Evolutionary conservation across 106 monocot species (phyloP).

Genomic region (Acorus calamus): DNA sequence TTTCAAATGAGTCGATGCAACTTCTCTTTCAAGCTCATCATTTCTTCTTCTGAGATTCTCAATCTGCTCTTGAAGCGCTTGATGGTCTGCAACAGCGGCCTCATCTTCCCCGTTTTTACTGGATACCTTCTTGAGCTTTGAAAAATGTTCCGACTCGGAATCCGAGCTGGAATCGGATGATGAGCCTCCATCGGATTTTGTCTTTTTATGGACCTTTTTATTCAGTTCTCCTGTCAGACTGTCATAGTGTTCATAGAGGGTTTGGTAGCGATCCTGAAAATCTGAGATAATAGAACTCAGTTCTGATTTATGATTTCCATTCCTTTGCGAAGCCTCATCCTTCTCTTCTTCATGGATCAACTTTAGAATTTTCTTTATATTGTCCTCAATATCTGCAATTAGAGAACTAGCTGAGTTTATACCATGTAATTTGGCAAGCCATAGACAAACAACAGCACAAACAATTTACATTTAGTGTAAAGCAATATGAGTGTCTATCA

Average conservation of each 20-base stretch:
- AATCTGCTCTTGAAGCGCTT: constrained; percentile 7
- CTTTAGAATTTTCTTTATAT: constrained; percentile 33
- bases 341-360: constrained; percentile 13
- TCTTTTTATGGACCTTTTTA: constrained; percentile 10
- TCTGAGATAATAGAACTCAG: constrained; percentile 22
- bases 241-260: constrained; percentile 28
- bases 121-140: constrained; percentile 1
- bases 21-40: constrained; percentile 16
- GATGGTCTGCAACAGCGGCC: constrained; percentile 5
- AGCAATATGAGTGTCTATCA: no score
- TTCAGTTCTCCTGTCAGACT: constrained; percentile 30
- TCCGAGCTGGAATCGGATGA: constrained; percentile 13
- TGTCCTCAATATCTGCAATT: constrained; percentile 39
- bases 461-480: neutral
- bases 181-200: constrained; percentile 10
- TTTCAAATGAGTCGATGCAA: constrained; percentile 2
- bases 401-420: constrained; percentile 1
- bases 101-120: neutral
- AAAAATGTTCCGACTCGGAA: constrained; percentile 24
- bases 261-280: constrained; percentile 21
- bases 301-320: constrained; percentile 14
- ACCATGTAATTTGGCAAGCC: no score
- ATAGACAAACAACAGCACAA: neutral
- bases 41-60: constrained; percentile 14
- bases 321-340: constrained; percentile 1